Conservation (phyloP, 2,329 filamentous ascomycete species). For the Fusarium luffae region DNA sequence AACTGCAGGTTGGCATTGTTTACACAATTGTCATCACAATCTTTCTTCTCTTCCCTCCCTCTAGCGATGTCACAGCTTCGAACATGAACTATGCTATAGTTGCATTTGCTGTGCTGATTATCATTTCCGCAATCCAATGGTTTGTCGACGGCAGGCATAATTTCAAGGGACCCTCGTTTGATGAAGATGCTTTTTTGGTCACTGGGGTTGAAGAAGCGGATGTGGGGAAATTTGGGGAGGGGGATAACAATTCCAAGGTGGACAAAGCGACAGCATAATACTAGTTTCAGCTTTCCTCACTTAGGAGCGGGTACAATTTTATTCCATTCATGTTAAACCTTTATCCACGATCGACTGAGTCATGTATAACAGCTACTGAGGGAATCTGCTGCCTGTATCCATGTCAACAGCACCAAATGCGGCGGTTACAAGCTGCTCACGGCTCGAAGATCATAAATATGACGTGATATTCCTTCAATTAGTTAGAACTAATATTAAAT, state of each 20-base stretch:
- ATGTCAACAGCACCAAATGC: not conserved
- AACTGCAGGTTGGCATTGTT: slow-evolving; percentile 59
- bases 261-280: not conserved
- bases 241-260: not conserved
- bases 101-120: slow-evolving; percentile 59
- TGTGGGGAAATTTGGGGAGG: not conserved
- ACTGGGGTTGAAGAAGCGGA: not conserved
- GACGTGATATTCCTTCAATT: no score
- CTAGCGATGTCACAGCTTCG: slow-evolving; percentile 68
- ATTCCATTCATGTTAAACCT: not conserved
- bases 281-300: not conserved
- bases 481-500: rapidly evolving
- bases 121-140: slow-evolving; percentile 57
- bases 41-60: slow-evolving; percentile 78
- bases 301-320: not conserved
- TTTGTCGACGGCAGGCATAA: slow-evolving; percentile 59
- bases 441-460: no score
- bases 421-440: no score
- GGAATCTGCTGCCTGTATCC: not conserved
- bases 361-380: rapidly evolving
- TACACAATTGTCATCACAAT: slow-evolving; percentile 76
- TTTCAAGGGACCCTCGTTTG: slow-evolving; percentile 41
- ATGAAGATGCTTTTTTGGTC: not conserved
- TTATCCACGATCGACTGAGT: not conserved
- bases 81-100: slow-evolving; percentile 69